Percentiles rank a stretch among this genome's conserved stretches.
phyloP scores from a whole-genome alignment of 2,329 filamentous ascomycete genomes.

The Fusarium compactum region DNA sequence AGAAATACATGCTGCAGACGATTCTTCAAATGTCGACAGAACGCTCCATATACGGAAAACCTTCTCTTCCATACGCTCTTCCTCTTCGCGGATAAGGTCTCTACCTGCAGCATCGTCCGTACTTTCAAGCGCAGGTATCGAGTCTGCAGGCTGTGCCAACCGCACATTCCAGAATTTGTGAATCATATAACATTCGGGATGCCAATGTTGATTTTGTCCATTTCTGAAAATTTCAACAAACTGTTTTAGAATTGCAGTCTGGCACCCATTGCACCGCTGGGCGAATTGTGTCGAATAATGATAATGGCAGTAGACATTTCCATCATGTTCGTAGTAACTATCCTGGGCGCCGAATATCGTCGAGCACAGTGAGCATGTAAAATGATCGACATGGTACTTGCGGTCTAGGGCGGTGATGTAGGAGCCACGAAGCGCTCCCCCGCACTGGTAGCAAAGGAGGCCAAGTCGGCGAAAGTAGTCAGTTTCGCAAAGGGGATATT shows the following conservation, averaged over 20 bases:
- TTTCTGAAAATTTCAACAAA: slow-evolving; percentile 99
- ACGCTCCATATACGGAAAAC: slow-evolving; percentile 99
- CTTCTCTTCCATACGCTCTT: slow-evolving; percentile 97
- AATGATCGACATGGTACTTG: slow-evolving; percentile 99
- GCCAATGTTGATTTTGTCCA: slow-evolving; percentile 98
- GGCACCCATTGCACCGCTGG: slow-evolving; percentile 94
- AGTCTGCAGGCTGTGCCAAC: slow-evolving; percentile 72
- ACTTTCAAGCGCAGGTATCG: slow-evolving; percentile 57
- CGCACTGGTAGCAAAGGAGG: slow-evolving; percentile 90
- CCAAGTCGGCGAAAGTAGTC: slow-evolving; percentile 96
- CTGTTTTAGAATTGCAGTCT: slow-evolving; percentile 97
- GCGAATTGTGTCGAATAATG: slow-evolving; percentile 99
- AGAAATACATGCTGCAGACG: slow-evolving; percentile 96
- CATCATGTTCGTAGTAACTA: slow-evolving; percentile 98
- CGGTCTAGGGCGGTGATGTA: slow-evolving; percentile 98
- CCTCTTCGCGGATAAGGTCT: slow-evolving; percentile 81
- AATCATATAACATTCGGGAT: slow-evolving; percentile 99
- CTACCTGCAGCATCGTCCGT: slow-evolving; percentile 71
- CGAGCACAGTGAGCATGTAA: slow-evolving; percentile 95
- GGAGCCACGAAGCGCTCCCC: slow-evolving; percentile 90
- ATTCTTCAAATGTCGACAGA: slow-evolving; percentile 95
- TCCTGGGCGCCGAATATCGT: slow-evolving; percentile 99
- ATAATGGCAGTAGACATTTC: slow-evolving; percentile 97
- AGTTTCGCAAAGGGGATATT: slow-evolving; percentile 96
- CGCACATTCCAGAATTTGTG: slow-evolving; percentile 99